Conservation (phyloP, 192 early-diverging fungal genomes). For the Rhizophagus sp. region DNA sequence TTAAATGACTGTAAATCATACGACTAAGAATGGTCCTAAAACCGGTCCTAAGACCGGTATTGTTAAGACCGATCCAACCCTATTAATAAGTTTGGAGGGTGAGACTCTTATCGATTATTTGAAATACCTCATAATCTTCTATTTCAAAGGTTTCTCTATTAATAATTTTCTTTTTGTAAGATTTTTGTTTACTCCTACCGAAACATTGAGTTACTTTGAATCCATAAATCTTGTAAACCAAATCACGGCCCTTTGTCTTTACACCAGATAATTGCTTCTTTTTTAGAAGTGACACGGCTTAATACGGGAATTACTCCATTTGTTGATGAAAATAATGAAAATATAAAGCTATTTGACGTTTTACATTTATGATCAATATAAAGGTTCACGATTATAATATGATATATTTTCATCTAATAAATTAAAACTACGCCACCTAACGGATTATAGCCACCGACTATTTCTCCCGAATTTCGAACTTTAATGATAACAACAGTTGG, state of each 20-base stretch:
- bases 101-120: neutral
- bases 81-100: too few species aligned
- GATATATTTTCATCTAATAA: too few species aligned
- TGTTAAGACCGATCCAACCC: too few species aligned
- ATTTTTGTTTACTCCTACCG: neutral
- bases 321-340: neutral
- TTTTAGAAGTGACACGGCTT: neutral
- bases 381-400: too few species aligned
- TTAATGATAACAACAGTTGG: neutral
- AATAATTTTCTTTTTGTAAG: neutral
- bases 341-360: neutral
- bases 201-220: neutral
- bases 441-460: neutral
- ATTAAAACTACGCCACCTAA: neutral
- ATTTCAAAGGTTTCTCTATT: neutral
- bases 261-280: conserved; percentile 11
- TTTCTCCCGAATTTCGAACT: neutral
- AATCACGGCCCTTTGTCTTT: conserved; percentile 8
- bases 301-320: neutral
- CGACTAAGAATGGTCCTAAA: too few species aligned
- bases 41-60: too few species aligned
- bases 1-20: too few species aligned
- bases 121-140: conserved; percentile 19
- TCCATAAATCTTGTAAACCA: neutral
- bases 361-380: neutral